Conservation (phyloP, 768 basidiomycete species). For the Imleria badia region DNA sequence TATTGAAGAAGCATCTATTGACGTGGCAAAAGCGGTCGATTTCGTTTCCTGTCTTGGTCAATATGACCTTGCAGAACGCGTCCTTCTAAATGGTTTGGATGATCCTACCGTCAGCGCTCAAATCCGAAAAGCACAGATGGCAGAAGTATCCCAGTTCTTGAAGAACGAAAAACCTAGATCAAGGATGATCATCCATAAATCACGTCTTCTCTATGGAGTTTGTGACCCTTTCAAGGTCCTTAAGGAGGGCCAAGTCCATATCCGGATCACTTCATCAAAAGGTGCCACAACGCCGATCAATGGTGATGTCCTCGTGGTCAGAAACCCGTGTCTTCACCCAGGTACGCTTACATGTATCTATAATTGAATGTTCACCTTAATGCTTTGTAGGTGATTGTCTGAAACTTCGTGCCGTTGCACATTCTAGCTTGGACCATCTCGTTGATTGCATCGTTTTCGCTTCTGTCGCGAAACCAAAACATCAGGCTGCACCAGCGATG, state of each 20-base stretch:
- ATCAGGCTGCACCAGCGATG: constrained; percentile 66
- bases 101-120: constrained; percentile 38
- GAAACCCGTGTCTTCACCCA: constrained; percentile 71
- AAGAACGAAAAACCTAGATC: constrained; percentile 55
- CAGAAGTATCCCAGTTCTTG: constrained; percentile 50
- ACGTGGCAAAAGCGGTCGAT: constrained; percentile 52
- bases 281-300: constrained; percentile 58
- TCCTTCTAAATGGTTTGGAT: constrained; percentile 57
- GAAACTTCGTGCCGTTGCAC: constrained; percentile 58
- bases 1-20: constrained; percentile 50
- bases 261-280: constrained; percentile 53
- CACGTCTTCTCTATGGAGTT: constrained; percentile 62
- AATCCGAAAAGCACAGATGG: constrained; percentile 45
- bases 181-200: constrained; percentile 61
- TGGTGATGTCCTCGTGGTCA: constrained; percentile 60
- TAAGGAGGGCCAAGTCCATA: constrained; percentile 62
- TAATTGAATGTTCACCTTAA: not conserved
- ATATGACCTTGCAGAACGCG: constrained; percentile 48
- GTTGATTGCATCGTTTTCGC: constrained; percentile 71
- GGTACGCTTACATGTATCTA: constrained; percentile 33
- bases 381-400: constrained; percentile 52
- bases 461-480: constrained; percentile 52
- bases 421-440: constrained; percentile 51
- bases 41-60: constrained; percentile 53
- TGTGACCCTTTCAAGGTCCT: constrained; percentile 66